These are phyloP conservation scores for Gentiana straminea DNA, from an alignment of 257 asterid genomes.

Conservation along the genomic window DNA sequence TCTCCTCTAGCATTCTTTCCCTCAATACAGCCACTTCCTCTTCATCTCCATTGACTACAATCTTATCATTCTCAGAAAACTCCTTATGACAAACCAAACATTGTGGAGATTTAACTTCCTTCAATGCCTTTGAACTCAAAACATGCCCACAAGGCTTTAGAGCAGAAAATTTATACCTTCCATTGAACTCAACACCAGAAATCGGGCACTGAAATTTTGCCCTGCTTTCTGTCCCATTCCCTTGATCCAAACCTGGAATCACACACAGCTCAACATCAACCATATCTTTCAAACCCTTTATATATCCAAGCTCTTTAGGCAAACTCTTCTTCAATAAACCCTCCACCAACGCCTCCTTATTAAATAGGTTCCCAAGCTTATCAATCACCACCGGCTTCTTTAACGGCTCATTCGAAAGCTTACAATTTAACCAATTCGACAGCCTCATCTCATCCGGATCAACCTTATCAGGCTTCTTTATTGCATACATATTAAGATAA, in stretches of 20 bases:
- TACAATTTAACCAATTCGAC: conserved; percentile 62
- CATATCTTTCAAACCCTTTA: conserved; percentile 93
- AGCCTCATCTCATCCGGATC: conserved; percentile 68
- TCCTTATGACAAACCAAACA: conserved; percentile 82
- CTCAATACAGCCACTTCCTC: conserved; percentile 64
- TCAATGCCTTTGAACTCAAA: conserved; percentile 66
- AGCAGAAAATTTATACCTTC: conserved; percentile 52
- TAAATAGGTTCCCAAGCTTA: conserved; percentile 73
- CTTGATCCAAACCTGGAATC: conserved; percentile 34
- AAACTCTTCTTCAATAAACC: conserved; percentile 67
- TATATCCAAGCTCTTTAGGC: conserved; percentile 71
- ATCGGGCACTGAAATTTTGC: conserved; percentile 65
- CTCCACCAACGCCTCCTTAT: conserved; percentile 82
- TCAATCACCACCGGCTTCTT: conserved; percentile 68
- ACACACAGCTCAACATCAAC: conserved; percentile 40
- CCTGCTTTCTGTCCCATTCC: conserved; percentile 13
- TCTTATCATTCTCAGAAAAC: conserved; percentile 53
- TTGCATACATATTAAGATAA: conserved; percentile 40
- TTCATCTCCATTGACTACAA: conserved; percentile 69
- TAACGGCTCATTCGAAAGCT: conserved; percentile 69
- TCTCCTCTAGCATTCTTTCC: conserved; percentile 64
- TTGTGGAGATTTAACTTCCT: conserved; percentile 64
- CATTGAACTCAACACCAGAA: conserved; percentile 64
- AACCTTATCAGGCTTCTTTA: conserved; percentile 61
- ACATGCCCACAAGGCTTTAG: conserved; percentile 71